A percentile compares a stretch with the other conserved stretches of the same genome.
Evolutionary conservation across 768 basidiomycete genomes (phyloP).

Genomic region (Trametopsis cervina): DNA sequence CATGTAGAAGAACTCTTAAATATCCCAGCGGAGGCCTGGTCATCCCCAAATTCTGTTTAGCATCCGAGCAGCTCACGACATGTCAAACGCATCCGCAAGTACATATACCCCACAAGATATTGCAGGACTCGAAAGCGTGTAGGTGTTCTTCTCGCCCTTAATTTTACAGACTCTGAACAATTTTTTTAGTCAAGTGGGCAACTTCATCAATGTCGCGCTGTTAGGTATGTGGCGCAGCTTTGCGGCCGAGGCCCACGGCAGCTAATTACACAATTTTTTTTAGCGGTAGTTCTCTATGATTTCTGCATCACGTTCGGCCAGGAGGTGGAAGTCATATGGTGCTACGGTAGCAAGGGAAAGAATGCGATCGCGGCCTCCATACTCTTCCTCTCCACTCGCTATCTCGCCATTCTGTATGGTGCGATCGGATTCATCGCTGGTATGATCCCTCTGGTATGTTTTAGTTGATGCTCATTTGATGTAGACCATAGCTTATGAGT

Average conservation of each 20-base stretch:
- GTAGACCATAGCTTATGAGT: too few species aligned
- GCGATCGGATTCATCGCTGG: background rate
- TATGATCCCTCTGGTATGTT: background rate
- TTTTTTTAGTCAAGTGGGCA: background rate
- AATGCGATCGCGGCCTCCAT: background rate
- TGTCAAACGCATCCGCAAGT: background rate
- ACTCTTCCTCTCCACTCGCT: background rate
- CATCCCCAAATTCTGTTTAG: too few species aligned
- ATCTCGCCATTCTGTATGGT: background rate
- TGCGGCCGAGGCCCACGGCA: background rate
- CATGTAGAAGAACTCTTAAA: too few species aligned
- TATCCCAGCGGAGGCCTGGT: too few species aligned
- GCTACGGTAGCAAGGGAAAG: background rate
- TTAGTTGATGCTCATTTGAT: too few species aligned
- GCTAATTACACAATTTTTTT: background rate
- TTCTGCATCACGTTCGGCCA: background rate
- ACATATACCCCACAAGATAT: background rate
- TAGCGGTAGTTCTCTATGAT: slow-evolving; percentile 1
- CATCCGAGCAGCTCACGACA: too few species aligned
- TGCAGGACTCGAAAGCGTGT: background rate
- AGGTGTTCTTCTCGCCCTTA: background rate
- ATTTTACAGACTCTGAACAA: background rate
- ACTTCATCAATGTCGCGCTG: slow-evolving; percentile 1
- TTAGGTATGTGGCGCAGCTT: background rate
- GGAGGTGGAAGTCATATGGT: background rate